Base-by-base conservation (phyloP, 768 basidiomycete species). In the Neoboletus brunneissimus region DNA sequence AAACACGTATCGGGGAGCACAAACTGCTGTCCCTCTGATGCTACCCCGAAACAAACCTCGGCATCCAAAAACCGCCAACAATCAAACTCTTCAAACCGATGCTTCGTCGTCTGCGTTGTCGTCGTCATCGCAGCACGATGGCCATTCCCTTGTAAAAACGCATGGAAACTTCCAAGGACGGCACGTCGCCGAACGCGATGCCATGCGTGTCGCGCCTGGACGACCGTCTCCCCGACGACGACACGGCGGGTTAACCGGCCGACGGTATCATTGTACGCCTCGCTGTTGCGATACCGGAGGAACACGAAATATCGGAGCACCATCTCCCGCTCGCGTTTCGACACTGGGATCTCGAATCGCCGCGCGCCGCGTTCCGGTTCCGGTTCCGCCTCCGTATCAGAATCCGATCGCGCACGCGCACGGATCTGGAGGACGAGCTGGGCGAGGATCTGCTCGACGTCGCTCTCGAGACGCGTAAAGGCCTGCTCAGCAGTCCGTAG, bases 231-330 rank as follows among this genome's bases (percentile, higher is more conserved):
- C 41, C 62, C 70, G 9, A 67, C 61, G 42, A 62, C 56, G 48
- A 66, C 59, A 5, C 64, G 61, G 2, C 58, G 60, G 9, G 72
- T 73, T 23, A 70, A 57, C 6, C 63, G 56, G 0, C 45, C 57
- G 31, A 82, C 67, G 12, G 75, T 75, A 44, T 76, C 64, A 23
- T 65, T 61, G 59, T 83, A 85, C 13, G 74, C 75, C 10, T 70
- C 67, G 60, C 81, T 78, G 56, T 85, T 85, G 15, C 84, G 73
- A 57, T 82, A 85, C n/a, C 83, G 77, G 0, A 85, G 68, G 58
- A 85, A 84, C 12, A 78, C 70, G 43, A 84, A 75, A 63, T 79
- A 85, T 56, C 76, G 78, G 11, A 79, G 73, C 2, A 85, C 58
- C n/a, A 64, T 65, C 38, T 78, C 75, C 15, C 77, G 66, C 29